phyloP scores from a whole-genome alignment of 176 grass and related monocot genomes.

The Cymbopogon citratus region DNA sequence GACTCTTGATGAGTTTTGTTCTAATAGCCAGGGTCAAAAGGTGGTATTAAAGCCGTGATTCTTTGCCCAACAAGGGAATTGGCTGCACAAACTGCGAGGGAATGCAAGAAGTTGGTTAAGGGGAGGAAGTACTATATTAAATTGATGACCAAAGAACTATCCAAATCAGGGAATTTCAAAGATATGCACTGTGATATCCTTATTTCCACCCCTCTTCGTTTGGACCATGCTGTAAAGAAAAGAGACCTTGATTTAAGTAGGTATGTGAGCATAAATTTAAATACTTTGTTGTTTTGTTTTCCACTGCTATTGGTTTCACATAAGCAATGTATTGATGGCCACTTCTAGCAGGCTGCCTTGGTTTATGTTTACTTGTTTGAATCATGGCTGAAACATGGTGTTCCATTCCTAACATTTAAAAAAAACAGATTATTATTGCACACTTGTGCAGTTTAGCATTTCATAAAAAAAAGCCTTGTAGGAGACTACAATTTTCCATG shows the following conservation, averaged over 20 bases:
- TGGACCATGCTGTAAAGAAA: constrained; percentile 68
- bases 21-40: constrained; percentile 96
- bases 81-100: constrained; percentile 78
- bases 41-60: constrained; percentile 70
- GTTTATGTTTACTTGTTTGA: constrained; percentile 4
- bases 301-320: neutral
- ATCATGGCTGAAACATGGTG: neutral
- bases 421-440: neutral
- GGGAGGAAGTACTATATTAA: constrained; percentile 88
- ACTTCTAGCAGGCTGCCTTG: neutral
- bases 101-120: constrained; percentile 81
- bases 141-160: constrained; percentile 92
- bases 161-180: constrained; percentile 81
- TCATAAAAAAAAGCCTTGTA: neutral
- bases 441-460: neutral
- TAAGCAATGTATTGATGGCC: neutral
- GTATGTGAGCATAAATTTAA: constrained; percentile 35
- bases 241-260: constrained; percentile 87
- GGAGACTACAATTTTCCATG: neutral
- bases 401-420: neutral
- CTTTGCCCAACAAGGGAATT: constrained; percentile 96
- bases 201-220: constrained; percentile 83
- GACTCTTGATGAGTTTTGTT: constrained; percentile 10
- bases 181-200: constrained; percentile 90
- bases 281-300: neutral